Percentiles rank a stretch among this genome's conserved stretches.
These are phyloP conservation scores for Nidularia sp. DNA, from an alignment of 768 basidiomycete genomes.

Conservation along the genomic window DNA sequence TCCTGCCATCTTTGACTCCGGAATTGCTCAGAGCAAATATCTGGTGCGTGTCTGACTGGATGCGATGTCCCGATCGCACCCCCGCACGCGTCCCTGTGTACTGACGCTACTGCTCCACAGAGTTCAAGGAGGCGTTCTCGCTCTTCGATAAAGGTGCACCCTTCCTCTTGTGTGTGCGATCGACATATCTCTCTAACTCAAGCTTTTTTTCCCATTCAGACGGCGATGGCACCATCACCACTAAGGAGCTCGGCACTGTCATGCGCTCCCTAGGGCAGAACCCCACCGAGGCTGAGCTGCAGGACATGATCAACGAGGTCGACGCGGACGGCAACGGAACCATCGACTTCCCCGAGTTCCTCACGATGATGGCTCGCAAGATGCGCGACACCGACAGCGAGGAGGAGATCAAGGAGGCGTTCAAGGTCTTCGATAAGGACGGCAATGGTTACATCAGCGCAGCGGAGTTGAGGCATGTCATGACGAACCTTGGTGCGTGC, in stretches of 20 bases:
- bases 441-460: conserved; percentile 89
- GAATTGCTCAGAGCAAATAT: conserved; percentile 73
- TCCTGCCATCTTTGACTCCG: background rate
- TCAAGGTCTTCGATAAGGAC: conserved; percentile 88
- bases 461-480: conserved; percentile 88
- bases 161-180: background rate
- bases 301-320: conserved; percentile 47
- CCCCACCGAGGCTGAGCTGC: conserved; percentile 43
- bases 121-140: conserved; percentile 99
- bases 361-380: conserved; percentile 41
- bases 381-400: conserved; percentile 35
- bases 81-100: too few relatives aligned
- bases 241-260: conserved; percentile 41
- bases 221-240: conserved; percentile 46
- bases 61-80: background rate
- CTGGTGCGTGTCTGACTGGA: conserved; percentile 48
- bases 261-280: conserved; percentile 47
- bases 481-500: conserved; percentile 82
- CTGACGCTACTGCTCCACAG: conserved; percentile 26
- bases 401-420: conserved; percentile 44
- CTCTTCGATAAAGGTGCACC: conserved; percentile 89
- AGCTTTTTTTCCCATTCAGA: conserved; percentile 19
- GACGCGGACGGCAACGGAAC: conserved; percentile 40
- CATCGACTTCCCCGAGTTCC: conserved; percentile 45
- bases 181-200: background rate